These are phyloP conservation scores for Trichophyton verrucosum DNA, from an alignment of 2,329 filamentous ascomycete genomes.

Conservation along the genomic window DNA sequence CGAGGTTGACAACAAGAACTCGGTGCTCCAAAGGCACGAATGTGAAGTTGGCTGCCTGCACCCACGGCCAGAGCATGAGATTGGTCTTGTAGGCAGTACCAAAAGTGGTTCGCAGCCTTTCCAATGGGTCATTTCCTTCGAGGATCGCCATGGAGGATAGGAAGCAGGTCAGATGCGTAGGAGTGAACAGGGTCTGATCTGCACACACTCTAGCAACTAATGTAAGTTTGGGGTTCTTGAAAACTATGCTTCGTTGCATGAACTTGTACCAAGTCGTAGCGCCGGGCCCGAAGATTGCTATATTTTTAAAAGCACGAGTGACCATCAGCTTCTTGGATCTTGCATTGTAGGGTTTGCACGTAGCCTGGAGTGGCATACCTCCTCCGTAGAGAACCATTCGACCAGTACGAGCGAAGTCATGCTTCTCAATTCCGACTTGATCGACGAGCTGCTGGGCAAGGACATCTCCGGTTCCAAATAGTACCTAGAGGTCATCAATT, in stretches of 20 bases:
- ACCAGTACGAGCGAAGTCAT: slow-evolving; percentile 47
- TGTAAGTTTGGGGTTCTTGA: slow-evolving; percentile 52
- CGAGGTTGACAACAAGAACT: slow-evolving; percentile 73
- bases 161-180: slow-evolving; percentile 71
- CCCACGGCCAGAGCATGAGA: slow-evolving; percentile 75
- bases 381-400: slow-evolving; percentile 40
- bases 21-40: slow-evolving; percentile 72
- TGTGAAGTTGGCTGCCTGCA: slow-evolving; percentile 79
- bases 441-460: slow-evolving; percentile 88
- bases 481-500: slow-evolving; percentile 39
- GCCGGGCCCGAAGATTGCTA: slow-evolving; percentile 72
- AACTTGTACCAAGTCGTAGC: slow-evolving; percentile 79
- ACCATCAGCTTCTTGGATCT: not conserved
- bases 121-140: slow-evolving; percentile 53
- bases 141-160: slow-evolving; percentile 71
- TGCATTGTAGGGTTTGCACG: slow-evolving; percentile 5
- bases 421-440: slow-evolving; percentile 60
- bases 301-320: slow-evolving; percentile 2
- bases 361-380: slow-evolving; percentile 23
- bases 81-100: slow-evolving; percentile 63
- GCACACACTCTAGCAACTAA: slow-evolving; percentile 63
- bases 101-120: slow-evolving; percentile 64
- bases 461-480: slow-evolving; percentile 85
- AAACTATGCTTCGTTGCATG: slow-evolving; percentile 58
- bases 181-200: slow-evolving; percentile 75